Conservation (phyloP, 1,139 yeast genomes). For the Saccharomyces hybrid region DNA sequence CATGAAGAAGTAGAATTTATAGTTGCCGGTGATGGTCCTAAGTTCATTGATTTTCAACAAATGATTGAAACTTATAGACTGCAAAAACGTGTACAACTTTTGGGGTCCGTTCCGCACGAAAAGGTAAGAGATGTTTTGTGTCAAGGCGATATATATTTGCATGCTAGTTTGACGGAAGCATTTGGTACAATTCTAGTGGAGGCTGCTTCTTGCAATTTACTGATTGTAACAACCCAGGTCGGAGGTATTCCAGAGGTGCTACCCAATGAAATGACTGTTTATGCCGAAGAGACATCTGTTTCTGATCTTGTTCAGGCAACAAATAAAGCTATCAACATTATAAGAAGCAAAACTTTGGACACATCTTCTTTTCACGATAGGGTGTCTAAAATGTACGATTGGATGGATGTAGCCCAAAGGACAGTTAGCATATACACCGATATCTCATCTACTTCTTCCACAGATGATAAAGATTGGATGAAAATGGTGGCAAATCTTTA, state of each 20-base stretch:
- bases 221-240: slow-evolving; percentile 90
- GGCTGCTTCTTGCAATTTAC: slow-evolving; percentile 92
- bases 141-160: slow-evolving; percentile 86
- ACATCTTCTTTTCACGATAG: slow-evolving; percentile 72
- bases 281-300: slow-evolving; percentile 73
- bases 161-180: slow-evolving; percentile 93
- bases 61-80: slow-evolving; percentile 82
- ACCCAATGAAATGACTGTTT: slow-evolving; percentile 88
- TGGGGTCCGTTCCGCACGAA: slow-evolving; percentile 88
- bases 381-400: slow-evolving; percentile 77
- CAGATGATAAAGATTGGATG: slow-evolving; percentile 42
- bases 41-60: slow-evolving; percentile 85
- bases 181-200: slow-evolving; percentile 96
- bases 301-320: slow-evolving; percentile 72
- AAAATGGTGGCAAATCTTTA: slow-evolving; percentile 53
- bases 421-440: slow-evolving; percentile 77
- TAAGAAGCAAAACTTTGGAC: slow-evolving; percentile 54
- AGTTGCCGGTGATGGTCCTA: slow-evolving; percentile 97
- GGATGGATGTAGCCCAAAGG: slow-evolving; percentile 82
- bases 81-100: slow-evolving; percentile 77
- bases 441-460: slow-evolving; percentile 28
- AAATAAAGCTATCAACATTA: slow-evolving; percentile 50
- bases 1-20: slow-evolving; percentile 65
- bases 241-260: slow-evolving; percentile 98
- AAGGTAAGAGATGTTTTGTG: slow-evolving; percentile 90